A percentile compares a stretch with the other conserved stretches of the same genome.
Conservation (phyloP, 257 asterid genomes). For the Schizonepeta tenuifolia region DNA sequence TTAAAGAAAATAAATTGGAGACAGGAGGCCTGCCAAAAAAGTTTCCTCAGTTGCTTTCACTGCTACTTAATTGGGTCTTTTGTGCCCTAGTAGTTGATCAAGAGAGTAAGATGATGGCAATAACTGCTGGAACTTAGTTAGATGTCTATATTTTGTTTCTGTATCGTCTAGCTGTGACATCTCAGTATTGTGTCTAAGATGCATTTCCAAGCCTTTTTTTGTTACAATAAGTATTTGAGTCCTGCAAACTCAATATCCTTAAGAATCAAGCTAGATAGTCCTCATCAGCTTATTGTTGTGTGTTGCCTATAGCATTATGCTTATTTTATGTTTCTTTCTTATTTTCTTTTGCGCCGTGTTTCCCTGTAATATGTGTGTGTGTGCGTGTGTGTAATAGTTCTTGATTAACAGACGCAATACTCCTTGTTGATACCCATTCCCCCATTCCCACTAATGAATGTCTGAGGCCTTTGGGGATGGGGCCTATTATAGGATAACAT, state of each 20-base stretch:
- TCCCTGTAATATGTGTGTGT: no score
- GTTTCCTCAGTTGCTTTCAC: neutral
- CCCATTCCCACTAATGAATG: no score
- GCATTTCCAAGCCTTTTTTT: neutral
- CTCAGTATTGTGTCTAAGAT: neutral
- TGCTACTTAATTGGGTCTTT: conserved; percentile 9
- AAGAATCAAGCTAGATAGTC: no score
- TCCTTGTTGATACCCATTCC: no score
- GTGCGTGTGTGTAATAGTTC: no score
- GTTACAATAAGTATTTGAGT: neutral
- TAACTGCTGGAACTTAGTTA: neutral
- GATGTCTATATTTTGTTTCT: no score
- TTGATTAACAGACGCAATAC: no score
- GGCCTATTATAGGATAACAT: no score
- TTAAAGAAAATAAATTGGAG: conserved; percentile 10
- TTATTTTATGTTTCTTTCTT: no score
- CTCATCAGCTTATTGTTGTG: no score
- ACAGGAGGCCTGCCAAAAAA: neutral
- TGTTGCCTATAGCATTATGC: neutral
- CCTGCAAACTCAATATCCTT: neutral
- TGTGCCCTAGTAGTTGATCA: conserved; percentile 5
- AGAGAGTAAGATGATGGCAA: conserved; percentile 1
- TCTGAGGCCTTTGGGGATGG: no score
- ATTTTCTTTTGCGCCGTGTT: no score
- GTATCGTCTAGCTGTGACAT: neutral